Conservation (phyloP, 2,329 filamentous ascomycete genomes). For the Pseudogymnoascus sp. region DNA sequence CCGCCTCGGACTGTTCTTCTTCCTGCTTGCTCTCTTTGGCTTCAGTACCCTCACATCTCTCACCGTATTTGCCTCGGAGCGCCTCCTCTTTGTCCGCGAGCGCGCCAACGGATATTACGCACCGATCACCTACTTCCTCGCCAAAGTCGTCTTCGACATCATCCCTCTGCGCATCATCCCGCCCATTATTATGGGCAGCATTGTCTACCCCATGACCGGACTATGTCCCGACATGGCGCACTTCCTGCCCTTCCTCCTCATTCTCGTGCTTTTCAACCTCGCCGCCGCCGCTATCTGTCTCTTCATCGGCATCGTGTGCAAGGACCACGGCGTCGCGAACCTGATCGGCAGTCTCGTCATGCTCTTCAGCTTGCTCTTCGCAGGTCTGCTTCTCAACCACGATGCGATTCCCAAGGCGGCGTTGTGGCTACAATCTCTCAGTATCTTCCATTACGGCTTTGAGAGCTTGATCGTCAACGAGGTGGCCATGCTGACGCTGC, state of each 20-base stretch:
- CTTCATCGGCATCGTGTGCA: constrained; percentile 93
- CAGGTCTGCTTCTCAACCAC: constrained; percentile 87
- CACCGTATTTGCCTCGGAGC: constrained; percentile 85
- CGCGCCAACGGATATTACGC: constrained; percentile 95
- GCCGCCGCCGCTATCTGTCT: constrained; percentile 88
- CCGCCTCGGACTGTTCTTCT: constrained; percentile 93
- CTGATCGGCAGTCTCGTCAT: constrained; percentile 91
- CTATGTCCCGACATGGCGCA: constrained; percentile 72
- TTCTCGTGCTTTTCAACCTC: constrained; percentile 91
- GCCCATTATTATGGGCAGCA: constrained; percentile 88
- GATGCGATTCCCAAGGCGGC: constrained; percentile 81
- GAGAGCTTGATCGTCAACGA: constrained; percentile 97
- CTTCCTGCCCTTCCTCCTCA: constrained; percentile 85
- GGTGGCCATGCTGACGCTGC: constrained; percentile 77
- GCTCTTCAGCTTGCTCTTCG: constrained; percentile 93
- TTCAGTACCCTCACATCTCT: constrained; percentile 93
- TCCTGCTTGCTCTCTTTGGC: constrained; percentile 87
- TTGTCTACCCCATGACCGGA: constrained; percentile 97
- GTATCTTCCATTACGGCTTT: constrained; percentile 97
- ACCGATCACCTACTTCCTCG: constrained; percentile 85
- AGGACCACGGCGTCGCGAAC: constrained; percentile 84
- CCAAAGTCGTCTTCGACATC: constrained; percentile 98
- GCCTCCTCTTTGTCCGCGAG: constrained; percentile 85
- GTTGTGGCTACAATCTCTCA: constrained; percentile 84
- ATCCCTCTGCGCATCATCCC: constrained; percentile 89